phyloP scores from a whole-genome alignment of 176 grass and related monocot genomes.

The Rhynchospora breviuscula region DNA sequence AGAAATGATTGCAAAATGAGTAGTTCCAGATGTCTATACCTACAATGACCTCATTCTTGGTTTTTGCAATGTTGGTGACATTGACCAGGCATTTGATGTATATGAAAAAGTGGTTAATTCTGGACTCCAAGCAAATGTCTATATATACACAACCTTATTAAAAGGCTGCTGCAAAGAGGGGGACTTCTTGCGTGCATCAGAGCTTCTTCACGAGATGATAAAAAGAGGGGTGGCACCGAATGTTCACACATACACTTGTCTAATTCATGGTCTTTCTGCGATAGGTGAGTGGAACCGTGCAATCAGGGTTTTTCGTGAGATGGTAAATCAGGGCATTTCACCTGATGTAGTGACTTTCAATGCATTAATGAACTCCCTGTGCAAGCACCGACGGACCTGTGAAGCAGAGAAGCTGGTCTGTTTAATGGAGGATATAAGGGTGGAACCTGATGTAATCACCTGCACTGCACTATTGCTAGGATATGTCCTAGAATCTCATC shows the following conservation, averaged over 20 bases:
- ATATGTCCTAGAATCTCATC: background rate
- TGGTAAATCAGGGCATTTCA: background rate
- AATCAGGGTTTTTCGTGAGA: constrained; percentile 3
- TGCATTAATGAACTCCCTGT: constrained; percentile 11
- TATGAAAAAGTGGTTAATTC: too few relatives aligned
- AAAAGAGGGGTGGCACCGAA: background rate
- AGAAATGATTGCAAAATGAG: too few relatives aligned
- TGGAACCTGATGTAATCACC: background rate
- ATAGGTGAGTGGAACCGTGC: constrained; percentile 1
- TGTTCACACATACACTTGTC: background rate
- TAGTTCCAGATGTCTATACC: too few relatives aligned
- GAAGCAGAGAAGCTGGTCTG: constrained; percentile 26
- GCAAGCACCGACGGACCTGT: background rate
- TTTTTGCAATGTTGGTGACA: too few relatives aligned
- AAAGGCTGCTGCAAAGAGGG: constrained; percentile 8
- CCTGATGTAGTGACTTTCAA: background rate
- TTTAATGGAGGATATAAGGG: background rate
- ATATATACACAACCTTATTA: too few relatives aligned
- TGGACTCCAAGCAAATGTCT: background rate
- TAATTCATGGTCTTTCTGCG: constrained; percentile 25
- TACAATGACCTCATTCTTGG: too few relatives aligned
- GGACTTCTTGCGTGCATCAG: background rate
- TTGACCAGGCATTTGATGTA: too few relatives aligned
- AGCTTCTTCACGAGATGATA: background rate
- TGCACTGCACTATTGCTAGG: background rate